Evolutionary conservation across 345 rosid species (phyloP).

Genomic region (Aegle marmelos): DNA sequence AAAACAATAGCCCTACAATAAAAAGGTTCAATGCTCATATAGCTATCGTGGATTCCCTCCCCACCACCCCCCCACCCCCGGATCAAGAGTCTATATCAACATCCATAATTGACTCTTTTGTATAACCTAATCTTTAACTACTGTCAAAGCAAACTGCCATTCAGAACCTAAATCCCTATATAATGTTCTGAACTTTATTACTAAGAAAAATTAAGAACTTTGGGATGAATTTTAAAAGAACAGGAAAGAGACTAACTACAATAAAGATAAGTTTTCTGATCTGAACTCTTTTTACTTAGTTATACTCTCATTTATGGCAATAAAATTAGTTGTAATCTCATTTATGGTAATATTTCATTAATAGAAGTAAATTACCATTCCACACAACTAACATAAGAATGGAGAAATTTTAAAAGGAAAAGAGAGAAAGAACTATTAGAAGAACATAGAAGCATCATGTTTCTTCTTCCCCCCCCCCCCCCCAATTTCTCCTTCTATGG

Average conservation of each 20-base stretch:
- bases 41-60: no score
- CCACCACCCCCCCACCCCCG: no score
- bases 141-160: background rate
- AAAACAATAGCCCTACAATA: background rate
- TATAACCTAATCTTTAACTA: background rate
- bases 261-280: background rate
- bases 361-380: background rate
- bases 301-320: no score
- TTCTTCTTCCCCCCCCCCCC: background rate
- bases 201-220: background rate
- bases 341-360: background rate
- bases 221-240: background rate
- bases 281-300: background rate
- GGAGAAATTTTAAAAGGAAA: background rate
- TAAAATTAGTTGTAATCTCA: background rate
- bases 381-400: background rate
- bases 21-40: background rate
- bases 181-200: background rate
- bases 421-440: background rate
- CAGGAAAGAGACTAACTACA: background rate
- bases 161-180: background rate
- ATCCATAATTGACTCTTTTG: background rate
- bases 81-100: background rate
- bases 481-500: background rate
- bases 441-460: background rate